Evolutionary conservation across 129 eudicot species (phyloP), one percentile per base, ranked within the genome.

Genomic region (Lactuca sativa): DNA sequence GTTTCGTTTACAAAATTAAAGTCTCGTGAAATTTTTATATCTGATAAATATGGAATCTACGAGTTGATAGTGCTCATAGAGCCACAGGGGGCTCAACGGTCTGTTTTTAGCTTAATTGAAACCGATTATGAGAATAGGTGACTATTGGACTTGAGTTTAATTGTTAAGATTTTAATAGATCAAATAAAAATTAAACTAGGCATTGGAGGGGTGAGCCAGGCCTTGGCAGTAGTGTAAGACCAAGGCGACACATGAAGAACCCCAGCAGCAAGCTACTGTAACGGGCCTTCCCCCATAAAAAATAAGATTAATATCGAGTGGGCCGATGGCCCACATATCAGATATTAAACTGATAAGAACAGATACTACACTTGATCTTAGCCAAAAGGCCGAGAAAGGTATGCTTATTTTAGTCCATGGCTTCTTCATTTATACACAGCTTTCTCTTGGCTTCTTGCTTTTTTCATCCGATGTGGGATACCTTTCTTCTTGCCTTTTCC

Each of bases 381-480:
- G 83, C 85, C 87, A 85, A 82, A 82, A 85, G 85, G 90, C 90
- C 87, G 86, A 81, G 86, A 85, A 85, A 85, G 86, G 86, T 85
- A 85, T 85, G 86, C 44, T 36, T 36, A 4, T 6, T 36, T 2
- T 0, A 1, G 0, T 36, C 38, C 38, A 0, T 4, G 38, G 38
- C 38, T 36, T 36, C 38, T 0, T 0, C 4, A 2, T 36, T 36
- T 36, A 6, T 36, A 36, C 30, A 25, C 30, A 25, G 30, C 30
- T 25, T 25, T 25, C 30, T 25, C 30, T 25, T 25, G 30, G 2
- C 30, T 25, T 25, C 30, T 25, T 25, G 30, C 2, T 0, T 25
- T 0, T 25, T 25, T 25, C 30, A 25, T 6, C 6, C 38, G 38
- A 36, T 36, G 38, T 36, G 38, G 38, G 38, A 36, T 36, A 6